Evolutionary conservation across 2,329 filamentous ascomycete species (phyloP).

Genomic region (Aureobasidium leucospermi): DNA sequence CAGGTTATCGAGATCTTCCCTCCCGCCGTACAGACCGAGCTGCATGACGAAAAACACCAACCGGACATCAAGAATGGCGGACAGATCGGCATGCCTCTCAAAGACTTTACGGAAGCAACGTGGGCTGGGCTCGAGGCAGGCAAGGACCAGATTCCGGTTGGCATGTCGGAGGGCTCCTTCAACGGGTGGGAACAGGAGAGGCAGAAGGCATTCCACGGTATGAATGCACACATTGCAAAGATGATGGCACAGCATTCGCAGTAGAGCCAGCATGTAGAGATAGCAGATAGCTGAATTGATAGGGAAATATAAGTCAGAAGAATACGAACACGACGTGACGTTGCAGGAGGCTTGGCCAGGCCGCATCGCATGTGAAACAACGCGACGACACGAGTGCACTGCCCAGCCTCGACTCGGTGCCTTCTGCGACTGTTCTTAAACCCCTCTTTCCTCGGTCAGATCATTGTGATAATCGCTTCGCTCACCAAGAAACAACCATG

Average conservation of each 20-base stretch:
- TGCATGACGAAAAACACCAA: slow-evolving; percentile 49
- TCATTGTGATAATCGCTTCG: background rate
- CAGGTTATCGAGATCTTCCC: slow-evolving; percentile 51
- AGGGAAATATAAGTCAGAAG: background rate
- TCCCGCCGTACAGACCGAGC: slow-evolving; percentile 50
- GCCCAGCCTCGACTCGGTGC: background rate
- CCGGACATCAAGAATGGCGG: slow-evolving; percentile 42
- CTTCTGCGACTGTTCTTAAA: background rate
- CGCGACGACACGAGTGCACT: background rate
- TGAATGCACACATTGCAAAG: slow-evolving; percentile 18
- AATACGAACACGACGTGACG: slow-evolving; percentile 2
- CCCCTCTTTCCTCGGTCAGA: background rate
- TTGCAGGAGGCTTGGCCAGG: slow-evolving; percentile 7
- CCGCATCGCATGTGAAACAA: slow-evolving; percentile 10
- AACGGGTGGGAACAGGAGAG: slow-evolving; percentile 36
- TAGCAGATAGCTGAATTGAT: background rate
- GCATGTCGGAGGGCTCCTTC: slow-evolving; percentile 39
- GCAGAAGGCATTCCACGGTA: slow-evolving; percentile 34
- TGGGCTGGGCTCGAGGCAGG: slow-evolving; percentile 39
- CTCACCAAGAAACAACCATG: slow-evolving; percentile 20
- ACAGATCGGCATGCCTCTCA: slow-evolving; percentile 47
- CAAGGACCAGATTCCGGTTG: slow-evolving; percentile 47
- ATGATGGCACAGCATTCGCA: slow-evolving; percentile 14
- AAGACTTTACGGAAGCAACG: slow-evolving; percentile 45
- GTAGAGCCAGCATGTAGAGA: background rate